Percentiles rank a stretch among this genome's conserved stretches.
Evolutionary conservation across 805 yeast species (phyloP).

Genomic region (Starmera dryadoides): DNA sequence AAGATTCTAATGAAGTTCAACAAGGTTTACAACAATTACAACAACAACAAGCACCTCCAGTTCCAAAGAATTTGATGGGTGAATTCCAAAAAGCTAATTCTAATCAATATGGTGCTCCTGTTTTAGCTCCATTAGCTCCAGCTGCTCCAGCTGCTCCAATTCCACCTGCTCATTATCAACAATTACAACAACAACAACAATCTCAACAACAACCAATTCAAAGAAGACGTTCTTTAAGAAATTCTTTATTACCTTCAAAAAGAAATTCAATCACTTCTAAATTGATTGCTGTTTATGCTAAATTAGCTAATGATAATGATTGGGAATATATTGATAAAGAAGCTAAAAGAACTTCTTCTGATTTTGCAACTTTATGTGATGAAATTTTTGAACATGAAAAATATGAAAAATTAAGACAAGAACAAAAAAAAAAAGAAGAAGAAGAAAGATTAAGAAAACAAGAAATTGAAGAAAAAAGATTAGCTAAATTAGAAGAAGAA

Average conservation of each 20-base stretch:
- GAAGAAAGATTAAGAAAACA: constrained; percentile 39
- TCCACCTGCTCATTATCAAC: constrained; percentile 9
- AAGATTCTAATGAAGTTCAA: constrained; percentile 14
- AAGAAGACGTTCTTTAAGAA: constrained; percentile 23
- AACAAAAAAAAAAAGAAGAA: constrained; percentile 32
- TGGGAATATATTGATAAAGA: constrained; percentile 68
- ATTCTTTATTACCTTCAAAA: constrained; percentile 36
- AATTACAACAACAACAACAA: constrained; percentile 5
- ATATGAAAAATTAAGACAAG: constrained; percentile 48
- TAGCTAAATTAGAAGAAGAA: constrained; percentile 19
- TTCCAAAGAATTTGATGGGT: constrained; percentile 7
- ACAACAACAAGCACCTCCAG: constrained; percentile 8
- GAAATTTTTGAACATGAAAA: constrained; percentile 68
- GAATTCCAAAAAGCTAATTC: constrained; percentile 5
- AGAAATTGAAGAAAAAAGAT: constrained; percentile 35
- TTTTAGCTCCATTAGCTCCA: not conserved
- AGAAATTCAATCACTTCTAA: constrained; percentile 70
- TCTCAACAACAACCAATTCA: constrained; percentile 3
- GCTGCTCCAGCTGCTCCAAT: constrained; percentile 13
- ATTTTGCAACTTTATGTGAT: constrained; percentile 73
- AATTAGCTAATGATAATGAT: constrained; percentile 50
- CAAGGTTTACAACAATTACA: constrained; percentile 14
- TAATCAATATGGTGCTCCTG: constrained; percentile 4
- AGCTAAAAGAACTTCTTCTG: constrained; percentile 69
- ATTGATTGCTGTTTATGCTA: constrained; percentile 66